Evolutionary conservation across 345 rosid species (phyloP).

Genomic region (Aquilaria malaccensis): DNA sequence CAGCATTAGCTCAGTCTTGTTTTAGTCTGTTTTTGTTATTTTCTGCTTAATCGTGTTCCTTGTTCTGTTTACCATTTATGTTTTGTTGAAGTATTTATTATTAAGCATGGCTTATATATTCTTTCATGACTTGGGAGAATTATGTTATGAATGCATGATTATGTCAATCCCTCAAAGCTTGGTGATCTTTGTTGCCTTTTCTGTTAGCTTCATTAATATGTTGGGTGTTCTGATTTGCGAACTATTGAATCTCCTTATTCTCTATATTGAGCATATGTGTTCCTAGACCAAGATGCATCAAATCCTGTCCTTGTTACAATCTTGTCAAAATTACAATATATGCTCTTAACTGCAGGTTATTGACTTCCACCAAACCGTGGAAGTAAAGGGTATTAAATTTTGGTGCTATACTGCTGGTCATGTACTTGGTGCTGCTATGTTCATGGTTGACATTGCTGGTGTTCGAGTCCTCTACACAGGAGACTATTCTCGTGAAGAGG

Average conservation of each 20-base stretch:
- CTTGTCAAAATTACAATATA: neutral
- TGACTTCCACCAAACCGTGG: constrained; percentile 91
- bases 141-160: too few relatives aligned
- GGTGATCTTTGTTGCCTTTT: too few relatives aligned
- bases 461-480: constrained; percentile 92
- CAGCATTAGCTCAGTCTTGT: neutral
- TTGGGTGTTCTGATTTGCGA: too few relatives aligned
- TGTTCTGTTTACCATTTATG: neutral
- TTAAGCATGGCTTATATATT: too few relatives aligned
- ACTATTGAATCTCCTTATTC: too few relatives aligned
- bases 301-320: neutral
- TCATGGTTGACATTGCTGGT: constrained; percentile 95
- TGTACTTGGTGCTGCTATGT: constrained; percentile 99
- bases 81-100: neutral
- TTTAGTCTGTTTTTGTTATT: neutral
- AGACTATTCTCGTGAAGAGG: constrained; percentile 94
- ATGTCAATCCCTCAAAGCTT: too few relatives aligned
- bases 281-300: too few relatives aligned
- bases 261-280: too few relatives aligned
- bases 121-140: too few relatives aligned
- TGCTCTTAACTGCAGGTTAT: constrained; percentile 40
- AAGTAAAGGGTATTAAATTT: constrained; percentile 83
- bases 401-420: constrained; percentile 99
- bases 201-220: too few relatives aligned
- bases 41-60: neutral